phyloP scores from a whole-genome alignment of 2,329 filamentous ascomycete species.

The Zasmidium angulare region DNA sequence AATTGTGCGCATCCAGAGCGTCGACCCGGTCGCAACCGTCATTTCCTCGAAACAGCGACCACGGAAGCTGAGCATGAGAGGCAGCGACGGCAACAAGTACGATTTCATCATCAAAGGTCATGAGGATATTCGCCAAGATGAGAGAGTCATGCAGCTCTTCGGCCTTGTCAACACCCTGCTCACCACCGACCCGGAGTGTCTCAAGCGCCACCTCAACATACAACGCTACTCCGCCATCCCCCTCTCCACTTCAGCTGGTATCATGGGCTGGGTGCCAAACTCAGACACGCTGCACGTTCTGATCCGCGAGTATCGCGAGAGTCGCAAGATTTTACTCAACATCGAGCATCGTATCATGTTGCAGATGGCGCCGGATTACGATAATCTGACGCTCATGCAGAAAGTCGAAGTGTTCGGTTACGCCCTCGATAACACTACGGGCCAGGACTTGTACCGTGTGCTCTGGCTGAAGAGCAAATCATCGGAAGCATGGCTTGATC shows the following conservation, averaged over 20 bases:
- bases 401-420: constrained; percentile 99
- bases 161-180: constrained; percentile 95
- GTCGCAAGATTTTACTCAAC: constrained; percentile 93
- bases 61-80: constrained; percentile 81
- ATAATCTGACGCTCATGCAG: constrained; percentile 98
- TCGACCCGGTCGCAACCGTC: constrained; percentile 85
- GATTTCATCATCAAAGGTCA: constrained; percentile 96
- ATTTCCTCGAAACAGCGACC: constrained; percentile 97
- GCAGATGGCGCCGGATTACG: constrained; percentile 98
- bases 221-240: constrained; percentile 96
- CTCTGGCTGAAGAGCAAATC: constrained; percentile 99
- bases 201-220: constrained; percentile 95
- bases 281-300: constrained; percentile 96
- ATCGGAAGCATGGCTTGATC: constrained; percentile 95
- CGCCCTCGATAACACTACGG: constrained; percentile 97
- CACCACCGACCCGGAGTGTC: constrained; percentile 88
- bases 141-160: constrained; percentile 99
- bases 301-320: constrained; percentile 96
- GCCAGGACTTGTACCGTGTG: constrained; percentile 95
- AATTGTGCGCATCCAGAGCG: constrained; percentile 81
- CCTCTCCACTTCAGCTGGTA: constrained; percentile 90
- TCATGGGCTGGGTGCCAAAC: constrained; percentile 95
- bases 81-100: constrained; percentile 84
- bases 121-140: constrained; percentile 97
- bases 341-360: constrained; percentile 99